These are phyloP conservation scores for Alnus rubra DNA, from an alignment of 306 rosid genomes.

Conservation along the genomic window DNA sequence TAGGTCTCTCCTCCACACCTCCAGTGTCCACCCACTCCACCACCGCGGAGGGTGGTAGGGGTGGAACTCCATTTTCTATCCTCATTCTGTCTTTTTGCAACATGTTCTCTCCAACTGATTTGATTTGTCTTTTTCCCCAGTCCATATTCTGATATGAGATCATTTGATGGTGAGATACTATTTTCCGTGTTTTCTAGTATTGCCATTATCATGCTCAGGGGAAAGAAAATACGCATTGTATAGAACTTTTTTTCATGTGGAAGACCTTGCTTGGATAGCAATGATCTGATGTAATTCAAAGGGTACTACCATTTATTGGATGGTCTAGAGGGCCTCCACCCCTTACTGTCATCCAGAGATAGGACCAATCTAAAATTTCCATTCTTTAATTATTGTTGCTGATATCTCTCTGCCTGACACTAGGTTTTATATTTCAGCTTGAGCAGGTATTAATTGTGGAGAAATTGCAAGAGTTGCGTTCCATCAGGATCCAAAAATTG, in stretches of 20 bases:
- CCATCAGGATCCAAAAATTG: conserved; percentile 80
- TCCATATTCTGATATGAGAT: background rate
- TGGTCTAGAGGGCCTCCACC: too few relatives aligned
- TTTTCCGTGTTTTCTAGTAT: background rate
- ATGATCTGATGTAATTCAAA: background rate
- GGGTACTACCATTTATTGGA: background rate
- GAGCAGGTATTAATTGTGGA: conserved; percentile 80
- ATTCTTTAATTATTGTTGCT: background rate
- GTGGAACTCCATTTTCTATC: background rate
- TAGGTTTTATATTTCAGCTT: conserved; percentile 52
- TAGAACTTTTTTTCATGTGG: background rate
- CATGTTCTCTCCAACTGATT: background rate
- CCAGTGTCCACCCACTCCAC: too few relatives aligned
- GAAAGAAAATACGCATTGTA: background rate
- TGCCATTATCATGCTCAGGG: background rate
- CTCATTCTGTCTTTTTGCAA: background rate
- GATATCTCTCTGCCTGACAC: conserved; percentile 3
- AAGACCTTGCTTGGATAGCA: background rate
- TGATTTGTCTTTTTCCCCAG: background rate
- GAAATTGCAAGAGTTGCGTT: conserved; percentile 82
- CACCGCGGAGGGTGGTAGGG: too few relatives aligned
- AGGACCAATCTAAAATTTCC: background rate
- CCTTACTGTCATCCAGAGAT: background rate
- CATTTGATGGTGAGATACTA: background rate
- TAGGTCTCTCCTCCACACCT: too few relatives aligned